A percentile compares a stretch with the other conserved stretches of the same genome.
These are phyloP conservation scores for Albophoma yamanashiensis DNA, from an alignment of 2,329 filamentous ascomycete species.

Conservation along the genomic window DNA sequence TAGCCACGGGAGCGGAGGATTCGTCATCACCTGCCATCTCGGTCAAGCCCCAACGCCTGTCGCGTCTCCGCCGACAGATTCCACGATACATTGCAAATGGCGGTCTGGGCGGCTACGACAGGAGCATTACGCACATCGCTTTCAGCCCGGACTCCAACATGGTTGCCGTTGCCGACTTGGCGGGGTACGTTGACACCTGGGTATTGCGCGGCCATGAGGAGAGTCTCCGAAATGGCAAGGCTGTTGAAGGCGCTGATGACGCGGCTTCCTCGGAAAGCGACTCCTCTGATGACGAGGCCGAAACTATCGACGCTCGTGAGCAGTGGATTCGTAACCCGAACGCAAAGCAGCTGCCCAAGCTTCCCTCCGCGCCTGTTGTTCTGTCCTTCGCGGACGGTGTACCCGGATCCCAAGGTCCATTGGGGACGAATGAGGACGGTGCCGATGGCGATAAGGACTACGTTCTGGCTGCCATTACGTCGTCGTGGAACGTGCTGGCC, in stretches of 20 bases:
- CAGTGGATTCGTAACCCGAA: constrained; percentile 69
- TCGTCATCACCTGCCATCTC: constrained; percentile 8
- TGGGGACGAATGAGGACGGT: constrained; percentile 13
- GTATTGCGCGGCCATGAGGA: constrained; percentile 42
- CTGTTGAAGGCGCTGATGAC: constrained; percentile 17
- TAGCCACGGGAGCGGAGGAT: constrained; percentile 6
- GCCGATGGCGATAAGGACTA: constrained; percentile 30
- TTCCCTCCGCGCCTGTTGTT: constrained; percentile 53
- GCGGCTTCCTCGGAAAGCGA: constrained; percentile 26
- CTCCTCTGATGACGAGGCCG: constrained; percentile 33
- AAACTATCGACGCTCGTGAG: constrained; percentile 29
- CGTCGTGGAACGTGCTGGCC: constrained; percentile 56
- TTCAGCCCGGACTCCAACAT: constrained; percentile 77
- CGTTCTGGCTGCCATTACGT: constrained; percentile 42
- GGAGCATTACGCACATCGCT: constrained; percentile 59
- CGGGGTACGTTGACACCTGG: constrained; percentile 84
- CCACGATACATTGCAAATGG: constrained; percentile 48
- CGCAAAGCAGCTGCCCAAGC: constrained; percentile 56
- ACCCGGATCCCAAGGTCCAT: constrained; percentile 17
- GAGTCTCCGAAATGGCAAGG: constrained; percentile 18
- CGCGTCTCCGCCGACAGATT: constrained; percentile 41
- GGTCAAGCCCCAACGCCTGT: constrained; percentile 34
- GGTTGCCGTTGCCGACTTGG: constrained; percentile 68
- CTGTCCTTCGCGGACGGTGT: constrained; percentile 54
- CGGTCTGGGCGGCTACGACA: constrained; percentile 64